Base-by-base conservation (phyloP, 2,329 filamentous ascomycete species). In the Sporothrix sp. region DNA sequence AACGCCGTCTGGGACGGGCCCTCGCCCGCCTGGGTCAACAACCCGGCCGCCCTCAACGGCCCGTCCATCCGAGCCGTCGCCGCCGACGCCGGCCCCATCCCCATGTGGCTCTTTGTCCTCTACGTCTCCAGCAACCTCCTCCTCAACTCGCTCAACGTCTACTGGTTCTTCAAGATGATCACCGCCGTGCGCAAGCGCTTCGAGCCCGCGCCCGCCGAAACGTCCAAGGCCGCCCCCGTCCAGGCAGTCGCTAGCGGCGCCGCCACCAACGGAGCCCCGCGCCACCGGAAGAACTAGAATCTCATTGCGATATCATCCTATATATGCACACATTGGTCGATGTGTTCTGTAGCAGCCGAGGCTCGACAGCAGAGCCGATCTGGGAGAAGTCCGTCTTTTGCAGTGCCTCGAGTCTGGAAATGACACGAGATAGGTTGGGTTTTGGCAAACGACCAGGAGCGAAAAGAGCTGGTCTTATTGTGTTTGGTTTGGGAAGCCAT, bases 111-210 rank as follows among this genome's bases (percentile, higher is more conserved):
- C 20, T 81, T 78, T 1, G 68, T 65, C 13, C 69, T 79, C 25
- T 93, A 93, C 61, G 66, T 89, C 7, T 73, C 72, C 9, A 81
- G 79, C 61, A 93, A 93, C 64, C 49, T 87, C 18, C 76, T 78
- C 0, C 74, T 94, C 23, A 91, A 89, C 61, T 73, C 76, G 11
- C 70, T 94, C 48, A 94, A 94, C 67, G 81, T 86, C 61, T 86
- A 83, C 67, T 94, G 87, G 87, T 93, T 91, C 63, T 73, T 80
- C 61, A 88, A 87, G 75, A 94, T 94, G 87, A 81, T 94, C 55
- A 74, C 79, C 53, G 85, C 87, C 8, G 79, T 93, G 11, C 74
- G 81, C 53, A 89, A 86, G 70, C 75, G 87, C 23, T 93, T 93
- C 62, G 75, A 79, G 54, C 66, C 83, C 4, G 61, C 68, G 23